These are phyloP conservation scores for Fomitopsis betulina DNA, from an alignment of 1,284 basidiomycete species.

Conservation along the genomic window DNA sequence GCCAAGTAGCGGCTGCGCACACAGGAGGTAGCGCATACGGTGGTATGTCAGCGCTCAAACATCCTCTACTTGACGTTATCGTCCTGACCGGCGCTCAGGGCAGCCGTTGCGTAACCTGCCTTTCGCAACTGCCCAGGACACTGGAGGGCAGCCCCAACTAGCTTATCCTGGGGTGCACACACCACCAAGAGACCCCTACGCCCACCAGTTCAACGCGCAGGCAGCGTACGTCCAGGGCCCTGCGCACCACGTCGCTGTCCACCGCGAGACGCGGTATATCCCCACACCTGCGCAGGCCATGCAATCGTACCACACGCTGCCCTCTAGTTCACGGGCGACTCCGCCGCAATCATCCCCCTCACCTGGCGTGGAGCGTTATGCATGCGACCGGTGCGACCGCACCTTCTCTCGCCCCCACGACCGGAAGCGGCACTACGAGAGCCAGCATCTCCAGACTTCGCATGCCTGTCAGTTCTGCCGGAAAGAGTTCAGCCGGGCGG, in stretches of 20 bases:
- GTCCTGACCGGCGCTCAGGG: not conserved
- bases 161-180: not conserved
- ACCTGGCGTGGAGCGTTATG: constrained; percentile 42
- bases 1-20: constrained; percentile 6
- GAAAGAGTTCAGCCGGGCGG: constrained; percentile 67
- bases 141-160: not conserved
- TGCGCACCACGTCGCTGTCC: constrained; percentile 14
- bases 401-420: constrained; percentile 76
- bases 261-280: constrained; percentile 17
- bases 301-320: constrained; percentile 13
- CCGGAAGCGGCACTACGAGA: constrained; percentile 73
- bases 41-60: not conserved
- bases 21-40: constrained; percentile 4
- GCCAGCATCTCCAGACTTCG: constrained; percentile 60
- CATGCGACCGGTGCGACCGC: constrained; percentile 67
- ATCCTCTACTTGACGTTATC: not conserved
- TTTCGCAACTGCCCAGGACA: constrained; percentile 7
- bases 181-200: not conserved
- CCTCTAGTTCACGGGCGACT: constrained; percentile 10
- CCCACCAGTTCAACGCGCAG: constrained; percentile 8
- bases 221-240: constrained; percentile 4
- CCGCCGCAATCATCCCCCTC: constrained; percentile 20
- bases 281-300: constrained; percentile 22
- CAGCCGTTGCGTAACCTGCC: constrained; percentile 18
- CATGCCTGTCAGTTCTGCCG: constrained; percentile 66